These are phyloP conservation scores for Piedraia hortae DNA, from an alignment of 2,329 filamentous ascomycete species.

Conservation along the genomic window DNA sequence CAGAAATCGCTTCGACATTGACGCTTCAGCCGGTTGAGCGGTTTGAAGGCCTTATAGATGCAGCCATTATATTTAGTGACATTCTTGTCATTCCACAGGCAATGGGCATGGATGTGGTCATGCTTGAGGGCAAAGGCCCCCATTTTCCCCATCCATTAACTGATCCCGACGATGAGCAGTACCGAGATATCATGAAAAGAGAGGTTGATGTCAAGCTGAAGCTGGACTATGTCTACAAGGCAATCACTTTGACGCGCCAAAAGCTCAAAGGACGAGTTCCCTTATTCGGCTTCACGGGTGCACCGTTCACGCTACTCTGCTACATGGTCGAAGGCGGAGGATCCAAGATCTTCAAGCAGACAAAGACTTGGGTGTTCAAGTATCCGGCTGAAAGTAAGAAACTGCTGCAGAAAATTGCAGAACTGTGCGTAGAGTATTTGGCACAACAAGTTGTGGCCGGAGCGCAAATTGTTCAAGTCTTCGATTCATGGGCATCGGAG, in stretches of 20 bases:
- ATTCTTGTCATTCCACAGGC: constrained; percentile 95
- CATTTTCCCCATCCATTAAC: constrained; percentile 70
- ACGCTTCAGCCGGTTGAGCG: constrained; percentile 89
- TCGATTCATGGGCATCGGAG: constrained; percentile 95
- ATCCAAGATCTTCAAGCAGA: constrained; percentile 78
- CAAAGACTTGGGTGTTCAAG: constrained; percentile 90
- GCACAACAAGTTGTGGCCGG: constrained; percentile 79
- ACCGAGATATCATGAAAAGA: constrained; percentile 44
- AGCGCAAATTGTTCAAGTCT: constrained; percentile 85
- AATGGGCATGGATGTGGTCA: constrained; percentile 94
- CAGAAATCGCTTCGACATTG: constrained; percentile 75
- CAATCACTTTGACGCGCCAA: constrained; percentile 68
- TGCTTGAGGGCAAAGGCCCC: constrained; percentile 91
- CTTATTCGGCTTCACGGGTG: constrained; percentile 85
- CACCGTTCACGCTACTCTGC: constrained; percentile 87
- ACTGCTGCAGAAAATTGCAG: constrained; percentile 70
- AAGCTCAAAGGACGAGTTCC: constrained; percentile 76
- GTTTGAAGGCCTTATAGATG: constrained; percentile 70
- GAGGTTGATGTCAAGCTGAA: constrained; percentile 63
- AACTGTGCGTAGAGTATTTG: constrained; percentile 83
- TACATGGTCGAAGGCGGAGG: constrained; percentile 98
- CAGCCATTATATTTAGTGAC: constrained; percentile 95
- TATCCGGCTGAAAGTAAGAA: constrained; percentile 56
- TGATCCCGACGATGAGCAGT: constrained; percentile 59
- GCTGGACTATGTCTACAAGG: constrained; percentile 84